These are phyloP conservation scores for Scenedesmus sp. DNA, from an alignment of 163 green algal genomes.

Conservation along the genomic window DNA sequence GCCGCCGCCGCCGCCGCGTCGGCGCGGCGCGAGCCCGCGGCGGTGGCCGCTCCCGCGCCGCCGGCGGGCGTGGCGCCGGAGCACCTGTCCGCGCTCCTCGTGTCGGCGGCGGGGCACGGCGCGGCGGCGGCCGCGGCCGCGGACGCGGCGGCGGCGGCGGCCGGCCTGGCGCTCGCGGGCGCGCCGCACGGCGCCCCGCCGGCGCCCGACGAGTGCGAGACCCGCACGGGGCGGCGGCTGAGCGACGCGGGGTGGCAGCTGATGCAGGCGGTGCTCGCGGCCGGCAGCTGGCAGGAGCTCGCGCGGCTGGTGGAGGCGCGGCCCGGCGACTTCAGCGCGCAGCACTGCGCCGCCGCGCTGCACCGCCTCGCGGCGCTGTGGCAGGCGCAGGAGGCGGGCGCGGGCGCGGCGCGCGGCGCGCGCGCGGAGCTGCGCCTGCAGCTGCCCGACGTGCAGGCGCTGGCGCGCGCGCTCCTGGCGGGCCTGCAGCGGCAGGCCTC, in stretches of 20 bases:
- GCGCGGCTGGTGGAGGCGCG: neutral
- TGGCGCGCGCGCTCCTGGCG: constrained; percentile 13
- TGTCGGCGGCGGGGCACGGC: too few relatives aligned
- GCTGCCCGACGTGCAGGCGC: neutral
- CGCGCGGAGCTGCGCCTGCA: neutral
- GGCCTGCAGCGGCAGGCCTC: neutral
- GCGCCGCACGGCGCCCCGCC: neutral
- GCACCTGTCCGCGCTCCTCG: too few relatives aligned
- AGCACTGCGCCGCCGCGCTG: constrained; percentile 38
- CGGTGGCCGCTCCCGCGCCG: too few relatives aligned
- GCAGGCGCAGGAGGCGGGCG: constrained; percentile 29
- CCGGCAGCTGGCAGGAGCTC: constrained; percentile 13
- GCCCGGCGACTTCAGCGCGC: neutral
- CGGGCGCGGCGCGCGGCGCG: neutral
- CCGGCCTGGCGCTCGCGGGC: neutral
- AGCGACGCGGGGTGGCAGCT: neutral
- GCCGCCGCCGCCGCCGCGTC: too few relatives aligned
- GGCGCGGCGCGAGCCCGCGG: too few relatives aligned
- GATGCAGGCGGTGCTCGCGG: constrained; percentile 10
- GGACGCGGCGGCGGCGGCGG: neutral
- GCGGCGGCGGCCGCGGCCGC: too few relatives aligned
- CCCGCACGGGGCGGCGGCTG: neutral
- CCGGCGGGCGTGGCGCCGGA: too few relatives aligned
- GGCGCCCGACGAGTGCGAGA: neutral
- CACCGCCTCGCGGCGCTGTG: constrained; percentile 16